Percentiles rank a stretch among this genome's conserved stretches.
Evolutionary conservation across 139 green algal genomes (phyloP).

Genomic region (Bryopsis sp.): DNA sequence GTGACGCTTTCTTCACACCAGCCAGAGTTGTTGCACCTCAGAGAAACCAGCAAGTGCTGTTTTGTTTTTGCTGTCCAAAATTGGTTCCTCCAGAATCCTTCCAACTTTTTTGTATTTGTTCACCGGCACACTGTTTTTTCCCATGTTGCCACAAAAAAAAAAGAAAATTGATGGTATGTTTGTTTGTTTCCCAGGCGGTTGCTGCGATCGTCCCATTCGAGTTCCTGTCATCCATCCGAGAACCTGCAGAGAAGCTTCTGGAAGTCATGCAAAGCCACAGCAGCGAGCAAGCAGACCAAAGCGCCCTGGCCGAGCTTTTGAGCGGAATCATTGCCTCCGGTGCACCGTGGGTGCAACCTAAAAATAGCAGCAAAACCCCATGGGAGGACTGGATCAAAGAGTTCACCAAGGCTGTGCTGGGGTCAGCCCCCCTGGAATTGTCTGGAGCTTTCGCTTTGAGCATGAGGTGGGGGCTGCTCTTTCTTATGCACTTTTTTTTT

Average conservation of each 20-base stretch:
- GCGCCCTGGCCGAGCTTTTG: slow-evolving; percentile 1
- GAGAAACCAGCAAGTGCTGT: neutral
- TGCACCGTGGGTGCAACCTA: too few species aligned
- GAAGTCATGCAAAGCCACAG: neutral
- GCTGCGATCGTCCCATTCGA: neutral
- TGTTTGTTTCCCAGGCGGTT: neutral
- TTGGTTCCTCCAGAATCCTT: neutral
- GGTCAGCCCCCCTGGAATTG: neutral
- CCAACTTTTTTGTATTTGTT: too few species aligned
- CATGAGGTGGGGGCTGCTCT: too few species aligned
- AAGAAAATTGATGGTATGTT: too few species aligned
- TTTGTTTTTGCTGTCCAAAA: neutral
- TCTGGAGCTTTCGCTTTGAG: too few species aligned
- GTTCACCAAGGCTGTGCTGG: neutral
- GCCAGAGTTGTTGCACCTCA: neutral
- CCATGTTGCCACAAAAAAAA: too few species aligned
- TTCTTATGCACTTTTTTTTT: too few species aligned
- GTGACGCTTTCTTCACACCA: too few species aligned
- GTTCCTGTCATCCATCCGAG: neutral
- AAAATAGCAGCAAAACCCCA: too few species aligned
- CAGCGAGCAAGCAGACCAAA: neutral
- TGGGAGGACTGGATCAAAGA: neutral
- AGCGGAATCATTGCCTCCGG: slow-evolving; percentile 3
- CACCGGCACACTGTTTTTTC: too few species aligned
- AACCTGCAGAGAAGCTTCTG: neutral